These are phyloP conservation scores for Stropharia rugosoannulata DNA, from an alignment of 768 basidiomycete species.

Conservation along the genomic window DNA sequence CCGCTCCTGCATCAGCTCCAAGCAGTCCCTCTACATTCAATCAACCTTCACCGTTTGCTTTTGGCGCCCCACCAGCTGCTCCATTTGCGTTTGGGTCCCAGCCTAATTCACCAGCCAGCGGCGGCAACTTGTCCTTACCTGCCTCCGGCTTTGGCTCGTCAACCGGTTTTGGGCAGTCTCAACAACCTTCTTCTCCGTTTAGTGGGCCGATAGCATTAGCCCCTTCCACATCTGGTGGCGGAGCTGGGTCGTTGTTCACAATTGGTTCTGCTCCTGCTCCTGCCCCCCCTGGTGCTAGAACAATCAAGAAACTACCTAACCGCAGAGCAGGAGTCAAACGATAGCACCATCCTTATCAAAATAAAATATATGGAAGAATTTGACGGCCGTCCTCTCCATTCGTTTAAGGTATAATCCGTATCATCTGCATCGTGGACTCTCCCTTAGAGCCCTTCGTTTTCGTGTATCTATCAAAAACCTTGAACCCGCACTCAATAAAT, in stretches of 20 bases:
- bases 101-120: conserved; percentile 56
- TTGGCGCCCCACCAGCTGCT: conserved; percentile 38
- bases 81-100: conserved; percentile 57
- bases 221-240: conserved; percentile 34
- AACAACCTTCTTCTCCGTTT: conserved; percentile 45
- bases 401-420: conserved; percentile 11
- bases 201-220: conserved; percentile 35
- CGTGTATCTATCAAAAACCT: conserved; percentile 1
- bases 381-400: conserved; percentile 1
- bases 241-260: conserved; percentile 49
- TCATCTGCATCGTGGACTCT: conserved; percentile 15
- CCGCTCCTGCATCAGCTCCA: conserved; percentile 43
- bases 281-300: conserved; percentile 31
- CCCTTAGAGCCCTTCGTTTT: conserved; percentile 10
- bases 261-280: conserved; percentile 56
- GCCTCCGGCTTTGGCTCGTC: conserved; percentile 40
- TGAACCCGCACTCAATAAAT: conserved; percentile 4
- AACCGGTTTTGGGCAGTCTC: conserved; percentile 34
- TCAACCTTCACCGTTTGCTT: conserved; percentile 45
- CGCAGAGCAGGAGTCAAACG: conserved; percentile 41
- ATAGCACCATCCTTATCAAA: conserved; percentile 14
- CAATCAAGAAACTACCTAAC: conserved; percentile 57
- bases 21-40: conserved; percentile 59
- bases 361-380: conserved; percentile 4
- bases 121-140: conserved; percentile 35